Percentiles rank a stretch among this genome's conserved stretches.
These are phyloP conservation scores for Thalassiosira oceanica DNA, from an alignment of 352 stramenopile genomes.

Conservation along the genomic window DNA sequence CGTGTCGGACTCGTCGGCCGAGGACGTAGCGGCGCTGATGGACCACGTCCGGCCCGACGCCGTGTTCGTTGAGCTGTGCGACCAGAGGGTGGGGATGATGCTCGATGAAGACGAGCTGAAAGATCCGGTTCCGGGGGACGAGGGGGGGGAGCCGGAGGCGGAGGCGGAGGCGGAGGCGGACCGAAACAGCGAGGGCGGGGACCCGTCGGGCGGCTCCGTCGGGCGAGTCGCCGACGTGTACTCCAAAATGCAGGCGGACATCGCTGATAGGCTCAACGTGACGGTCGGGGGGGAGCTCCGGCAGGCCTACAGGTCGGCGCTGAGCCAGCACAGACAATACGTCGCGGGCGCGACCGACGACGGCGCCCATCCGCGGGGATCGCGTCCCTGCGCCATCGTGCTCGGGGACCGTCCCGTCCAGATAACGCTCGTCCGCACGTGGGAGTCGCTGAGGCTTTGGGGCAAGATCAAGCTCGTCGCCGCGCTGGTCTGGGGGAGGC, in stretches of 20 bases:
- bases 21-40: conserved; percentile 68
- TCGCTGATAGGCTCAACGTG: conserved; percentile 75
- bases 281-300: conserved; percentile 77
- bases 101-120: conserved; percentile 14
- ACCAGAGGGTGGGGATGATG: conserved; percentile 66
- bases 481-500: conserved; percentile 63
- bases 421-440: conserved; percentile 68
- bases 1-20: conserved; percentile 68
- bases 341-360: not conserved
- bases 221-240: too few species aligned
- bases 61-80: conserved; percentile 79
- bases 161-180: too few species aligned
- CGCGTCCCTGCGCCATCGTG: conserved; percentile 53
- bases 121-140: too few species aligned
- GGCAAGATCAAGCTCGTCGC: conserved; percentile 73
- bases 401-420: conserved; percentile 76
- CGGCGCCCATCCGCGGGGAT: conserved; percentile 30
- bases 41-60: conserved; percentile 59
- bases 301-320: conserved; percentile 52
- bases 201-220: too few species aligned
- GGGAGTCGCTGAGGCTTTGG: conserved; percentile 70
- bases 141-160: too few species aligned
- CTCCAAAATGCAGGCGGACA: conserved; percentile 74
- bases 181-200: too few species aligned
- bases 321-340: conserved; percentile 45